A percentile compares a stretch with the other conserved stretches of the same genome.
Evolutionary conservation across 768 basidiomycete species (phyloP).

Genomic region (Hypsizygus marmoreus): DNA sequence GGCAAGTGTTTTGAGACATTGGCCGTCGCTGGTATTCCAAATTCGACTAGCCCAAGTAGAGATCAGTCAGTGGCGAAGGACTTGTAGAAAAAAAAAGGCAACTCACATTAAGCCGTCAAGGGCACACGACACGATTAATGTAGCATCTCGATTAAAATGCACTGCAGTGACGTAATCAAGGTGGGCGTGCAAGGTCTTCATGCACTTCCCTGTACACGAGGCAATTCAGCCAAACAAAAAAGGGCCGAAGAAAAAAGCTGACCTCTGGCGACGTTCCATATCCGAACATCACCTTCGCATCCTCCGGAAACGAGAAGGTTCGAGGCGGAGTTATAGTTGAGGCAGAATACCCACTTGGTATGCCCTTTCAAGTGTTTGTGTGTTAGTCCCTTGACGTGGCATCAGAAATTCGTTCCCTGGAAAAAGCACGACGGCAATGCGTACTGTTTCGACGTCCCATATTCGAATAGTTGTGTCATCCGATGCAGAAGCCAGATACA

Average conservation of each 20-base stretch:
- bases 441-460: constrained; percentile 83
- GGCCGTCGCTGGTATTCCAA: constrained; percentile 91
- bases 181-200: constrained; percentile 89
- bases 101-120: constrained; percentile 93
- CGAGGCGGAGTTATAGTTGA: constrained; percentile 87
- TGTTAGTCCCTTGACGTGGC: constrained; percentile 56
- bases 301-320: constrained; percentile 91
- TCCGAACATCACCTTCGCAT: constrained; percentile 88
- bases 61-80: constrained; percentile 3
- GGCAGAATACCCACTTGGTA: constrained; percentile 85
- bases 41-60: constrained; percentile 67
- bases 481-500: constrained; percentile 85
- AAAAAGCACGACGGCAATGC: constrained; percentile 20
- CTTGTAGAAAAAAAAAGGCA: constrained; percentile 4
- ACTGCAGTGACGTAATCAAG: constrained; percentile 94
- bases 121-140: constrained; percentile 88
- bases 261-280: constrained; percentile 92
- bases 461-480: constrained; percentile 90
- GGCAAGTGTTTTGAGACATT: constrained; percentile 94
- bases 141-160: constrained; percentile 90
- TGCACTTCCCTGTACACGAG: constrained; percentile 65
- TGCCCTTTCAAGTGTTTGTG: constrained; percentile 79
- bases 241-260: constrained; percentile 13
- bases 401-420: constrained; percentile 11
- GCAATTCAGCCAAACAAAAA: neutral